Base-by-base conservation (phyloP, 2,329 filamentous ascomycete genomes). In the Parafenestella ontariensis region DNA sequence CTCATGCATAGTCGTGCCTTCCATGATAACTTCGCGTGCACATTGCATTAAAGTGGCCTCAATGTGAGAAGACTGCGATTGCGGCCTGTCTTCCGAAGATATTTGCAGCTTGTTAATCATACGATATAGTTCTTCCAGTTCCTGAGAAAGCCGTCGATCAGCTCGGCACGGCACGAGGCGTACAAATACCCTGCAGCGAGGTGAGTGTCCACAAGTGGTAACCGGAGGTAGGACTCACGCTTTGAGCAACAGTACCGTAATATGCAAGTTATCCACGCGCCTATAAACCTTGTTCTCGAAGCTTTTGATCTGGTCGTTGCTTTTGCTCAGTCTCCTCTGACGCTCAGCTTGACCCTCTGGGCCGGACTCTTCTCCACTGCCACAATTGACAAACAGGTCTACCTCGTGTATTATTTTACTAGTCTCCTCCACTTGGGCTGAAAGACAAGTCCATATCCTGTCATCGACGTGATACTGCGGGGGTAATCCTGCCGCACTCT, bases 241-340 rank as follows among this genome's bases (percentile, higher is more conserved):
- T 23, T 60, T 49, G 23, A 66, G 54, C 34, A 66, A 37, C 11
- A 59, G 52, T 20, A 59, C 34, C 8, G 53, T 54, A 26, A 52
- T 55, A 21, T 44, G 52, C 41, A 66, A 48, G 43, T 56, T 60
- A 26, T 64, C 54, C 43, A 53, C 57, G 34, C 65, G 62, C 46
- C 57, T 59, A 29, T 31, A 49, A 24, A 66, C 11, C 4, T 17
- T 34, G 4, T 15, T 11, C 13, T 34, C 13, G n/a, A 34, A 4
- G n/a, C 31, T 34, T 34, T 5, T 17, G 13, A 34, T 34, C 4
- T 34, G 5, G 31, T 34, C 31, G 4, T 13, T 17, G n/a, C 5
- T 34, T 17, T 53, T 48, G n/a, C 54, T 49, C 24, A 56, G 26
- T 29, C 47, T 33, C 41, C 41, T 46, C 24, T 57, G 59, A 48